A percentile compares a stretch with the other conserved stretches of the same genome.
Evolutionary conservation across 2,329 filamentous ascomycete species (phyloP).

Genomic region (Xylariaceae sp.): DNA sequence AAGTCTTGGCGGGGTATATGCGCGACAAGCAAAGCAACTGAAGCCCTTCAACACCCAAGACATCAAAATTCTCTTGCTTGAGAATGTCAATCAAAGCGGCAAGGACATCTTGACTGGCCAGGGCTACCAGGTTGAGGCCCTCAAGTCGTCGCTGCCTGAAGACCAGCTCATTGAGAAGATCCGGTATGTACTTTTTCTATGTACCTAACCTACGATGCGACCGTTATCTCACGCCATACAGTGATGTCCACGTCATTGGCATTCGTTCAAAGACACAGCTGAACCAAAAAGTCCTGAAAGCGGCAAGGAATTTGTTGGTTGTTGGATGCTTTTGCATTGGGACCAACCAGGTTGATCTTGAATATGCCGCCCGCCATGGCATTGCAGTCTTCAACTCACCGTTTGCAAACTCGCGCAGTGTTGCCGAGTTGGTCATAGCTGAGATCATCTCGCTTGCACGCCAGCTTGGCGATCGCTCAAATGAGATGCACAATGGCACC

Average conservation of each 20-base stretch:
- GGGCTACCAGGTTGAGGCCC: constrained; percentile 91
- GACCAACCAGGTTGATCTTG: constrained; percentile 89
- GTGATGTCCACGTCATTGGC: constrained; percentile 93
- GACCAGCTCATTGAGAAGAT: constrained; percentile 97
- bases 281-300: constrained; percentile 74
- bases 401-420: constrained; percentile 95
- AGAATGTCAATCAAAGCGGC: constrained; percentile 93
- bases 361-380: constrained; percentile 76
- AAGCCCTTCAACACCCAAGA: constrained; percentile 96
- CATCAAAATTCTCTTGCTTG: constrained; percentile 91
- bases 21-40: constrained; percentile 62
- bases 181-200: constrained; percentile 49
- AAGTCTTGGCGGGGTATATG: constrained; percentile 52
- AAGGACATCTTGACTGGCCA: constrained; percentile 76
- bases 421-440: constrained; percentile 90
- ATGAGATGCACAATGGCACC: constrained; percentile 86
- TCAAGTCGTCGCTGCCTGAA: constrained; percentile 87
- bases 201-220: constrained; percentile 1
- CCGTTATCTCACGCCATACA: constrained; percentile 33
- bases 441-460: constrained; percentile 91
- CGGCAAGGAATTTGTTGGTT: constrained; percentile 92
- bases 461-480: constrained; percentile 88
- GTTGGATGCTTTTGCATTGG: constrained; percentile 99
- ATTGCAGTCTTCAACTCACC: constrained; percentile 99
- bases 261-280: constrained; percentile 98